Percentiles rank a stretch among this genome's conserved stretches.
phyloP scores from a whole-genome alignment of 2,329 filamentous ascomycete species.

The Teratosphaeria destructans region DNA sequence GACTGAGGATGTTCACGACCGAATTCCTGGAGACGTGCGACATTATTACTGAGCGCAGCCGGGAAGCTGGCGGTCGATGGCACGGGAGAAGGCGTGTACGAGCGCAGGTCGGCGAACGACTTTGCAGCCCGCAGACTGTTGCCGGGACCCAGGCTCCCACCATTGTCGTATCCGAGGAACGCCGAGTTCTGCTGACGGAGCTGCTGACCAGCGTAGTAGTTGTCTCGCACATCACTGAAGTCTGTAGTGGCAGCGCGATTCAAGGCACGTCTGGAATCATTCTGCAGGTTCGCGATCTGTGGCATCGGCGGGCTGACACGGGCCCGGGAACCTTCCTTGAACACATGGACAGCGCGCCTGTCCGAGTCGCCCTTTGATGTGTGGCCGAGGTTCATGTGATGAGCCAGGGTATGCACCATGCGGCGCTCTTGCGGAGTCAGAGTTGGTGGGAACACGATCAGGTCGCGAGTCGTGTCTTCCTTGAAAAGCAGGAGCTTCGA shows the following conservation, averaged over 20 bases:
- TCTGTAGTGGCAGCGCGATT: conserved; percentile 96
- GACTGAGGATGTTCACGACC: conserved; percentile 47
- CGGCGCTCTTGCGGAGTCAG: conserved; percentile 76
- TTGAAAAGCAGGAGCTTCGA: conserved; percentile 85
- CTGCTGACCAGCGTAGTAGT: conserved; percentile 58
- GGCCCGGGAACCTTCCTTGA: conserved; percentile 54
- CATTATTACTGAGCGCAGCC: conserved; percentile 52
- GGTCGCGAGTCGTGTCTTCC: conserved; percentile 64
- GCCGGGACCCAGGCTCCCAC: conserved; percentile 51
- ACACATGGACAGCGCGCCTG: conserved; percentile 81
- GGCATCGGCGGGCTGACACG: conserved; percentile 51
- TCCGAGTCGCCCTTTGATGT: conserved; percentile 81
- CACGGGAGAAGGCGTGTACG: conserved; percentile 88
- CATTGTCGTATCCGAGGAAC: conserved; percentile 67
- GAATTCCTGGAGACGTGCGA: conserved; percentile 52
- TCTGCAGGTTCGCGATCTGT: conserved; percentile 58
- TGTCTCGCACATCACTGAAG: conserved; percentile 71
- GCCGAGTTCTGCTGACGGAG: conserved; percentile 69
- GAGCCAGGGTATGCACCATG: conserved; percentile 85
- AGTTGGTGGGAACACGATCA: conserved; percentile 71
- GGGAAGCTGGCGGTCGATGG: conserved; percentile 83
- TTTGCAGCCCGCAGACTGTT: conserved; percentile 85
- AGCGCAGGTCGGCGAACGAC: conserved; percentile 90
- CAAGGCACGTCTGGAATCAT: conserved; percentile 71
- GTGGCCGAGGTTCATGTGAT: conserved; percentile 88